Percentiles rank a stretch among this genome's conserved stretches.
These are phyloP conservation scores for Tylopilus balloui DNA, from an alignment of 768 basidiomycete genomes.

Conservation along the genomic window DNA sequence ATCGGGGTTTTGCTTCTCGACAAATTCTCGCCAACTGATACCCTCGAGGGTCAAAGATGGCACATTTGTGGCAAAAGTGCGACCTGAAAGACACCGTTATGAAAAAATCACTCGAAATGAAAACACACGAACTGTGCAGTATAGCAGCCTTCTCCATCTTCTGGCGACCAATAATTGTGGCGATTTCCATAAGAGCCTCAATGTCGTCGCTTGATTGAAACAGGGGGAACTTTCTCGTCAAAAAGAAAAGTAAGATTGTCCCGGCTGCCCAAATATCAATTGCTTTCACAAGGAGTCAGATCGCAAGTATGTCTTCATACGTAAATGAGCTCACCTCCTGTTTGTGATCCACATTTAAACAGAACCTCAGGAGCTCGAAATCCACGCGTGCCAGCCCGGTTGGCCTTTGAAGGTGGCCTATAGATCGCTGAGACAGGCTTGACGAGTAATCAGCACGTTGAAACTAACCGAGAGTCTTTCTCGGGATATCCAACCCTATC, in stretches of 20 bases:
- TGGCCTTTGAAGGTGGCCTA: constrained; percentile 84
- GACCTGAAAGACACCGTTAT: constrained; percentile 47
- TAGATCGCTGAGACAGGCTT: not conserved
- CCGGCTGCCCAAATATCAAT: constrained; percentile 97
- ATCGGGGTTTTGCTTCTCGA: constrained; percentile 73
- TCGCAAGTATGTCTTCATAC: not conserved
- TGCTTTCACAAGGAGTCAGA: constrained; percentile 45
- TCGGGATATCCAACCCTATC: constrained; percentile 77
- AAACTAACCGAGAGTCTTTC: constrained; percentile 62
- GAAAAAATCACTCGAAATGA: not conserved
- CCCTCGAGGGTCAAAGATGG: constrained; percentile 69
- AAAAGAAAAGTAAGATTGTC: constrained; percentile 86
- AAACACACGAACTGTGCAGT: constrained; percentile 69
- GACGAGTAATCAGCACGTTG: not conserved
- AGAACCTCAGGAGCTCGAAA: constrained; percentile 97
- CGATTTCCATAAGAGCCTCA: constrained; percentile 94
- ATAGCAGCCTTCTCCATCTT: constrained; percentile 83
- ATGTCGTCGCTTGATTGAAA: constrained; percentile 93
- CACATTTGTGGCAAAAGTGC: constrained; percentile 87
- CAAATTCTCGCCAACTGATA: constrained; percentile 67
- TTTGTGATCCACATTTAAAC: constrained; percentile 90
- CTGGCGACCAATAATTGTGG: constrained; percentile 75
- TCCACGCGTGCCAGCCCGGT: constrained; percentile 93
- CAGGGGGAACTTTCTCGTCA: constrained; percentile 88
- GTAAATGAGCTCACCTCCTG: constrained; percentile 61